These are phyloP conservation scores for Zanthoxylum bungeanum DNA, from an alignment of 345 rosid genomes.

Conservation along the genomic window DNA sequence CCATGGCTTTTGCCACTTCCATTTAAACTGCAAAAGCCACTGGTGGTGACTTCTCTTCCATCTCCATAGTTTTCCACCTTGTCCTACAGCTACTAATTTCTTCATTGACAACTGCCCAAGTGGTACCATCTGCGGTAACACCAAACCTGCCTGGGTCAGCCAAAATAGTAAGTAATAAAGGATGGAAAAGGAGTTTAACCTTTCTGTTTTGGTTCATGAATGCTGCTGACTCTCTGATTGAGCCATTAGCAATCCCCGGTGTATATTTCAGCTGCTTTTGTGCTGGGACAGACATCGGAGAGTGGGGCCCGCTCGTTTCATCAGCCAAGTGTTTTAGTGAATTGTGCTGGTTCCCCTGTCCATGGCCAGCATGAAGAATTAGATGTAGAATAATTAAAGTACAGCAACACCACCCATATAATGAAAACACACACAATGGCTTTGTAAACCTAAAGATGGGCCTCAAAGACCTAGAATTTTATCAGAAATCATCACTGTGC, in stretches of 20 bases:
- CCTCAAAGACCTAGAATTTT: background rate
- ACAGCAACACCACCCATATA: background rate
- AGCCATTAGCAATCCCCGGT: conserved; percentile 80
- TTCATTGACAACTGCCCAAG: conserved; percentile 72
- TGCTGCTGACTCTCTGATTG: conserved; percentile 54
- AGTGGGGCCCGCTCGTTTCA: conserved; percentile 53
- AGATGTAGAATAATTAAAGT: background rate
- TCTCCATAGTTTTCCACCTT: conserved; percentile 95
- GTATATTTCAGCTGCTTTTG: conserved; percentile 91
- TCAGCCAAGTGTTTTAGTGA: conserved; percentile 60
- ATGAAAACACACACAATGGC: background rate
- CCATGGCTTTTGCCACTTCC: conserved; percentile 99
- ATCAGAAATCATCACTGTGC: background rate
- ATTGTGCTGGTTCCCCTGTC: conserved; percentile 57
- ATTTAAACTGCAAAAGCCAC: conserved; percentile 95
- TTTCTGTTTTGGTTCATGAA: conserved; percentile 65
- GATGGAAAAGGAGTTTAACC: conserved; percentile 37
- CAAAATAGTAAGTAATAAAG: conserved; percentile 11
- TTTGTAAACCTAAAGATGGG: background rate
- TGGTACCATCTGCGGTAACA: conserved; percentile 76
- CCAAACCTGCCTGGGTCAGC: conserved; percentile 10
- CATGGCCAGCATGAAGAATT: conserved; percentile 22
- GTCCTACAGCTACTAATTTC: conserved; percentile 60
- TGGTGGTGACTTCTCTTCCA: conserved; percentile 99
- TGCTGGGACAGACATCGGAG: conserved; percentile 78